phyloP scores from a whole-genome alignment of 495 filamentous ascomycete genomes.

The Podospora appendiculata region DNA sequence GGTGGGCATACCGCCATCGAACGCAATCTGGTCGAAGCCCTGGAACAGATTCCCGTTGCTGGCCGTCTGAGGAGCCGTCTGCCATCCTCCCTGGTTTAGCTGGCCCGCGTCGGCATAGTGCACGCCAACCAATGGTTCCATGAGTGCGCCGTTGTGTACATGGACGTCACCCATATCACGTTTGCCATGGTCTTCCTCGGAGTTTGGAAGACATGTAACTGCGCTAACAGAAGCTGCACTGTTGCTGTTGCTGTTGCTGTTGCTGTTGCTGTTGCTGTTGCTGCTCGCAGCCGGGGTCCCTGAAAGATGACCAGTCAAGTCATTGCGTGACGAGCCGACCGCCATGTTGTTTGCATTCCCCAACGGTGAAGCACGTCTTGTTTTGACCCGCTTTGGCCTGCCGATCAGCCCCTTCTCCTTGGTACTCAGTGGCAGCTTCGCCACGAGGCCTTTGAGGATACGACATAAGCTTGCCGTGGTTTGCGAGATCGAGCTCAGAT shows the following conservation, averaged over 20 bases:
- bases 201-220: no score
- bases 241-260: no score
- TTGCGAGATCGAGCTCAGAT: constrained; percentile 21
- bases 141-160: neutral
- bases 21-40: neutral
- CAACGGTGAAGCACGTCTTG: neutral
- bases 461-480: constrained; percentile 18
- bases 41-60: constrained; percentile 2
- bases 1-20: constrained; percentile 7
- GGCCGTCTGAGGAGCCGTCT: neutral
- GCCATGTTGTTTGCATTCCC: neutral
- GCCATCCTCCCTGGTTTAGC: constrained; percentile 9
- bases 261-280: neutral
- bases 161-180: no score
- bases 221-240: no score
- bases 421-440: constrained; percentile 15
- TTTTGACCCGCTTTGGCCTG: constrained; percentile 11
- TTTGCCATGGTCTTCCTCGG: no score
- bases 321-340: neutral
- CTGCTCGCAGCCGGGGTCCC: neutral
- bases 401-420: constrained; percentile 17
- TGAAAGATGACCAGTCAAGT: neutral
- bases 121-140: neutral
- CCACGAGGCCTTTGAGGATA: constrained; percentile 19
- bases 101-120: neutral